These are phyloP conservation scores for Floccularia luteovirens DNA, from an alignment of 768 basidiomycete genomes.

Conservation along the genomic window DNA sequence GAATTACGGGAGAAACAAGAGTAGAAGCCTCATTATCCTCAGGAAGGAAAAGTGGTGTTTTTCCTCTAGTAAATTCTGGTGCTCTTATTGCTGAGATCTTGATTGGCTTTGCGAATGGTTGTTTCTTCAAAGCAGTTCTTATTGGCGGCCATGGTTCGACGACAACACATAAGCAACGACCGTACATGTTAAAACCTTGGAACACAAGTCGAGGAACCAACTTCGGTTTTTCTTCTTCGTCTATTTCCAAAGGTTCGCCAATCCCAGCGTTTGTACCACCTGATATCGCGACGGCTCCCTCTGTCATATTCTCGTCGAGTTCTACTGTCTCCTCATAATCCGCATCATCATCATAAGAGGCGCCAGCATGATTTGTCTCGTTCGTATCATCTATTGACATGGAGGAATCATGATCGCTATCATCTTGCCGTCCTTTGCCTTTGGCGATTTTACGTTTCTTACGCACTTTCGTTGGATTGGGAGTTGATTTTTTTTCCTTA, in stretches of 20 bases:
- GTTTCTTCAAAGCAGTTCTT: conserved; percentile 23
- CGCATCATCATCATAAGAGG: too few relatives aligned
- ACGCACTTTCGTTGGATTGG: too few relatives aligned
- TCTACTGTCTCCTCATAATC: conserved; percentile 2
- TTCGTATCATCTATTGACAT: too few relatives aligned
- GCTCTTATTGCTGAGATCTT: too few relatives aligned
- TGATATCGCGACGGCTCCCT: conserved; percentile 6
- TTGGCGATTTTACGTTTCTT: too few relatives aligned
- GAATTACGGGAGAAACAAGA: conserved; percentile 31
- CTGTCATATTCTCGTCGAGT: background rate
- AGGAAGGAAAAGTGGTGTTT: conserved; percentile 71
- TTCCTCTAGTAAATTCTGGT: conserved; percentile 16
- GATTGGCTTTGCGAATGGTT: too few relatives aligned
- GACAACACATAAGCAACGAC: conserved; percentile 72
- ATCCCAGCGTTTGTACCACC: conserved; percentile 4
- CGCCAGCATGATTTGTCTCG: too few relatives aligned
- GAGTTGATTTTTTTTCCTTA: too few relatives aligned
- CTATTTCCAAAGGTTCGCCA: conserved; percentile 30
- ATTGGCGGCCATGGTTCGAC: conserved; percentile 74
- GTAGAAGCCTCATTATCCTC: conserved; percentile 39
- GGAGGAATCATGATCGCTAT: too few relatives aligned
- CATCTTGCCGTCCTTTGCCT: too few relatives aligned
- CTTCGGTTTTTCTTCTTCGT: conserved; percentile 71
- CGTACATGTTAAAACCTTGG: conserved; percentile 63
- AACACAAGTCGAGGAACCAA: conserved; percentile 59